Percentiles rank a stretch among this genome's conserved stretches.
Evolutionary conservation across 208 protist genomes (phyloP).

Genomic region (Leishmania major): DNA sequence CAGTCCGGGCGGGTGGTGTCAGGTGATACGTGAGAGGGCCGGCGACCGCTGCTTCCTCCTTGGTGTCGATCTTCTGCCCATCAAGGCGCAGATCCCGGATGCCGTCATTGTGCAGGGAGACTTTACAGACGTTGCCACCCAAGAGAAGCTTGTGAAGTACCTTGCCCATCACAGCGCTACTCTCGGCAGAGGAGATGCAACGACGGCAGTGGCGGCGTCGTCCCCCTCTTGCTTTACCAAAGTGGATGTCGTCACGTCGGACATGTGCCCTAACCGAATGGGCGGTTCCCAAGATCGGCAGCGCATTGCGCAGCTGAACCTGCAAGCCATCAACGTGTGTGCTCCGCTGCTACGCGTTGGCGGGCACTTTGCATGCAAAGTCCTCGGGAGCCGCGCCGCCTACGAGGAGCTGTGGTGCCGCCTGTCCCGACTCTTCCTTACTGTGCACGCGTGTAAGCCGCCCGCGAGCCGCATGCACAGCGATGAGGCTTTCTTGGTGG

Average conservation of each 20-base stretch:
- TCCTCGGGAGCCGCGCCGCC: slow-evolving; percentile 54
- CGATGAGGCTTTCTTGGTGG: slow-evolving; percentile 81
- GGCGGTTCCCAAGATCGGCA: slow-evolving; percentile 71
- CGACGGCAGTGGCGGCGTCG: not conserved
- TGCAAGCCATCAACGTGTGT: slow-evolving; percentile 50
- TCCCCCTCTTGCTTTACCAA: slow-evolving; percentile 10
- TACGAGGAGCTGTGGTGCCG: slow-evolving; percentile 51
- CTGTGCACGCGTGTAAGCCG: slow-evolving; percentile 61
- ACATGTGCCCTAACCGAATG: slow-evolving; percentile 86
- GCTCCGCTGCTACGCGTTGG: slow-evolving; percentile 50
- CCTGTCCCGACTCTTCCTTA: slow-evolving; percentile 46
- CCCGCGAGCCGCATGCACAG: slow-evolving; percentile 65
- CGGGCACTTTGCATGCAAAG: slow-evolving; percentile 86
- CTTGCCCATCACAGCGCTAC: slow-evolving; percentile 15
- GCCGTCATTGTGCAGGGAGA: slow-evolving; percentile 77
- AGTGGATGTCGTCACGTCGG: slow-evolving; percentile 79
- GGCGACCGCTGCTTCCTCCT: slow-evolving; percentile 69
- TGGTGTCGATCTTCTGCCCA: slow-evolving; percentile 68
- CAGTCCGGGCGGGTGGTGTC: slow-evolving; percentile 87
- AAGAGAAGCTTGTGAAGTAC: slow-evolving; percentile 40
- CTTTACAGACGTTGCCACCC: slow-evolving; percentile 53
- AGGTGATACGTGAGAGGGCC: slow-evolving; percentile 75
- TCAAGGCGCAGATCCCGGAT: slow-evolving; percentile 52
- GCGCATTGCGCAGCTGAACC: slow-evolving; percentile 58
- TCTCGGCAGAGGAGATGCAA: not conserved